A percentile compares a stretch with the other conserved stretches of the same genome.
Evolutionary conservation across 441 rosid species (phyloP).

Genomic region (Corymbia calophylla): DNA sequence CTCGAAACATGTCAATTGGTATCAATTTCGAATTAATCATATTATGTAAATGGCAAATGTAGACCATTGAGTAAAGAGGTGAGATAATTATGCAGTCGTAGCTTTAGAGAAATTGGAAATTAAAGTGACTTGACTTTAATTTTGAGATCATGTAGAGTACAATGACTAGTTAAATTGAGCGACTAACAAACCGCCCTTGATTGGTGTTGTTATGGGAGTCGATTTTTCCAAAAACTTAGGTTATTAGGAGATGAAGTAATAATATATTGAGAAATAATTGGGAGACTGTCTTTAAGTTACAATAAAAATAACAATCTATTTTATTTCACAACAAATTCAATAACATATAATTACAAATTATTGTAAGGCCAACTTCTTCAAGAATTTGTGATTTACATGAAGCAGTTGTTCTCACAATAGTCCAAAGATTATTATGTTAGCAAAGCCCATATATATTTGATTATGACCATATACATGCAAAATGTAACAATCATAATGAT

Average conservation of each 20-base stretch:
- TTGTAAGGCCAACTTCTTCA: no score
- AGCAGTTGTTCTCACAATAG: no score
- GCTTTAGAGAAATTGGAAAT: neutral
- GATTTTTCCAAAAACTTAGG: neutral
- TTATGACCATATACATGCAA: neutral
- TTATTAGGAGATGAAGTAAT: no score
- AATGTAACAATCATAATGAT: neutral
- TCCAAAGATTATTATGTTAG: no score
- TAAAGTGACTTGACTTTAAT: neutral
- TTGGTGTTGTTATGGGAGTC: neutral
- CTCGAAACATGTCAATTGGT: neutral
- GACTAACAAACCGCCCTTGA: neutral
- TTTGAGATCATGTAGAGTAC: neutral
- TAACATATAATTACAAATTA: no score
- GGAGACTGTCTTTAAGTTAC: no score
- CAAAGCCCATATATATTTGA: no score
- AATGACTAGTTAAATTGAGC: neutral
- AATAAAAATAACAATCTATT: no score
- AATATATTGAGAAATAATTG: no score
- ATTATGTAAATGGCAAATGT: neutral
- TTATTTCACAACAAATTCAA: no score
- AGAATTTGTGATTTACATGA: no score
- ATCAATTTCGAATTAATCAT: neutral
- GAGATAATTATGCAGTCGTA: neutral
- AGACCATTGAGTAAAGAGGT: neutral